Evolutionary conservation across 345 rosid species (phyloP).

Genomic region (Hirschfeldia incana): DNA sequence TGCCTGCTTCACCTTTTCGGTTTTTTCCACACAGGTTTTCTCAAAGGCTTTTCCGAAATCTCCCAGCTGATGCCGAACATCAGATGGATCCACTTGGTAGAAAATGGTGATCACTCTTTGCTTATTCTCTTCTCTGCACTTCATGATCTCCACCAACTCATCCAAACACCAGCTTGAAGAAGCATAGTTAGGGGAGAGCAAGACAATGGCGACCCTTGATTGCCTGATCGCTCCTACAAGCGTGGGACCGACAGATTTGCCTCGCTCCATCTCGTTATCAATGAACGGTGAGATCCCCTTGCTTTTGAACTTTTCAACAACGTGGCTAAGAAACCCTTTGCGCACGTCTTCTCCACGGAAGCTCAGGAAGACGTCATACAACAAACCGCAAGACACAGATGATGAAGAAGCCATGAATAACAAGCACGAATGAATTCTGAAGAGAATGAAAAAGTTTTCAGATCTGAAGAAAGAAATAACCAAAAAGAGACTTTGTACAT

Average conservation of each 20-base stretch:
- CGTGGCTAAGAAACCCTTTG: no score
- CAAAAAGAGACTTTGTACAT: no score
- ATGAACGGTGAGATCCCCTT: neutral
- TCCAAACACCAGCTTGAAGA: neutral
- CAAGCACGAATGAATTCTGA: no score
- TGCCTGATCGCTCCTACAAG: neutral
- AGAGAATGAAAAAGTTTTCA: no score
- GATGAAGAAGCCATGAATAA: no score
- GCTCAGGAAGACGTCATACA: no score
- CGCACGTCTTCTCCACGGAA: no score
- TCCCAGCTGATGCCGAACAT: neutral
- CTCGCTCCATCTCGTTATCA: neutral
- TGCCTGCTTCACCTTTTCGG: neutral
- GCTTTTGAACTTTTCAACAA: no score
- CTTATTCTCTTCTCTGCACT: neutral
- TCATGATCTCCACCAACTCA: neutral
- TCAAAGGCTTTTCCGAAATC: neutral
- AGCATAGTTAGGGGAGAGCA: neutral
- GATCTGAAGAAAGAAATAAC: no score
- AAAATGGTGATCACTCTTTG: neutral
- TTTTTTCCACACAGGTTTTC: neutral
- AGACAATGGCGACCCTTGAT: neutral
- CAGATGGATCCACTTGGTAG: neutral
- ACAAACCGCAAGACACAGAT: no score
- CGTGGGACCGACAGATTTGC: neutral